Base-by-base conservation (phyloP, 495 filamentous ascomycete genomes). In the Copromyces sp. region DNA sequence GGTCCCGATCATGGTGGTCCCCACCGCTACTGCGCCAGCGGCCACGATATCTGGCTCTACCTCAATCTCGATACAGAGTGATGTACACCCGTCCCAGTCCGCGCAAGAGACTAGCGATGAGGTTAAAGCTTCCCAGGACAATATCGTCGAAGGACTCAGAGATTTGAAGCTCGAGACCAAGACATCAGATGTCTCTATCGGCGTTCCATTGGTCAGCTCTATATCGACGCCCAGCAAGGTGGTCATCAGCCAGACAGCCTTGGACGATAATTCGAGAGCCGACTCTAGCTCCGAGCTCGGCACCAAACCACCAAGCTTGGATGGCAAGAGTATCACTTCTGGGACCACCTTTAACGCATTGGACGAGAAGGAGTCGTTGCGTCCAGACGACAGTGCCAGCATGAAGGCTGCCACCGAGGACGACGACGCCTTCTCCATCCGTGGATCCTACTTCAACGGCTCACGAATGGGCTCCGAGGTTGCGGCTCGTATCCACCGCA, bases 291-390 rank as follows among this genome's bases (percentile, higher is more conserved):
- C 94, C 79, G 76, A 93, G 81, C 76, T 95, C 83, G 78, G 94
- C 8, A 94, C 90, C 4, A 97, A 96, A 80, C 91, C 92, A 44
- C 90, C 93, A 61, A 97, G 93, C 77, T 84, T 96, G 20, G 94
- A 97, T 78, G 93, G 92, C 38, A 97, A 97, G 81, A 97, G 94
- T 80, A 91, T 94, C 76, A 91, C 92, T 14, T 98, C 94, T 24
- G 93, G 91, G 20, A 95, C 92, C 3, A 97, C 94, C 3, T 97
- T 95, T 81, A 61, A 61, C 24, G 94, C 92, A 17, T 84, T 97
- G 80, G 94, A 98, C 78, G 94, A 98, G 81, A 98, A 97, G 78
- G 94, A 97, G 75, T 97, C 94, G 12, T 84, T 97, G 39, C 91
- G 93, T 3, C 94, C 94, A 4, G 94, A 97, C 82, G 94, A 98